These are phyloP conservation scores for Yamadazyma buinensis DNA, from an alignment of 1,139 yeast species.

Conservation along the genomic window DNA sequence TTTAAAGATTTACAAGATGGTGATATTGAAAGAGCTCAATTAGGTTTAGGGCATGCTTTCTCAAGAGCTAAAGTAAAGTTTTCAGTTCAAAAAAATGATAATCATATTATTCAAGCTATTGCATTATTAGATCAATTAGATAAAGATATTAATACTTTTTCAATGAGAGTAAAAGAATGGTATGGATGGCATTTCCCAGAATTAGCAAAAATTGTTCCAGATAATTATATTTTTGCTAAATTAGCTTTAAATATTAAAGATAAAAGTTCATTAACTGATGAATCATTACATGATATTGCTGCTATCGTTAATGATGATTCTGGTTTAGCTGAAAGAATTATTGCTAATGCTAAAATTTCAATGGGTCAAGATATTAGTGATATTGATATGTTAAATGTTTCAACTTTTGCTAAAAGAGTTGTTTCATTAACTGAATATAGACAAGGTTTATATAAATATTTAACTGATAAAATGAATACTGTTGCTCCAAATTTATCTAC, in stretches of 20 bases:
- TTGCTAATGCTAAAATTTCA: conserved; percentile 87
- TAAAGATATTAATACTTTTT: conserved; percentile 94
- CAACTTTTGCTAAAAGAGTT: conserved; percentile 88
- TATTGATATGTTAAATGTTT: conserved; percentile 79
- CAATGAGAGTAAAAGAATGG: conserved; percentile 99
- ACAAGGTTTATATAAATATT: conserved; percentile 83
- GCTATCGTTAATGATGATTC: conserved; percentile 90
- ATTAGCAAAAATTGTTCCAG: conserved; percentile 93
- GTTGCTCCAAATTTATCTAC: conserved; percentile 97
- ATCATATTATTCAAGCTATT: conserved; percentile 97
- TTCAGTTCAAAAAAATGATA: conserved; percentile 96
- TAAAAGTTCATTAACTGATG: conserved; percentile 79
- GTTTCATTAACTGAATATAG: conserved; percentile 94
- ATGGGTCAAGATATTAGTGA: conserved; percentile 98
- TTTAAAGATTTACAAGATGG: conserved; percentile 91
- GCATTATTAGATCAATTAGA: conserved; percentile 95
- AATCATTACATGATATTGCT: conserved; percentile 84
- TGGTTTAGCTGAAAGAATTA: conserved; percentile 86
- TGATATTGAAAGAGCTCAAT: conserved; percentile 95
- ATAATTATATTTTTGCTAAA: conserved; percentile 84
- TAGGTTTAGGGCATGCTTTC: conserved; percentile 98
- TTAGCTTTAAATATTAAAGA: conserved; percentile 81
- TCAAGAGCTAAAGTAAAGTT: conserved; percentile 99
- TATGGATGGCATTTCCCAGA: conserved; percentile 99
- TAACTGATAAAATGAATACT: conserved; percentile 93